Evolutionary conservation across 208 protist genomes (phyloP), one percentile per base, ranked within the genome.

Genomic region (Naegleria gruberi): DNA sequence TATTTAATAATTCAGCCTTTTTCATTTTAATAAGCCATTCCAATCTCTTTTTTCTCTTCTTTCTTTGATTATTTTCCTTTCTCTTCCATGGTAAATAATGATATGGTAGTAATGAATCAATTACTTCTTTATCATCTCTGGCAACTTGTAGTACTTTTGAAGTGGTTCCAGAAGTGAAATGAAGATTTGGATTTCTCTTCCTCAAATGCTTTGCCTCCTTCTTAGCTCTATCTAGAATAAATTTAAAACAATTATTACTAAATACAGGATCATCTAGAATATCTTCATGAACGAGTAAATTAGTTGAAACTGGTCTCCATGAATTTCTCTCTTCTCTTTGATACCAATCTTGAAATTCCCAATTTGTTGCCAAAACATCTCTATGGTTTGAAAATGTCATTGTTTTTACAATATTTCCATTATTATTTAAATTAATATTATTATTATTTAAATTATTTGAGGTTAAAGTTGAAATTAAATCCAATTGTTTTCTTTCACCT

Each of bases 371-470:
- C 8, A 45, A 43, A 45, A 45, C 19, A 41, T 87, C n/a, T 77
- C 89, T 8, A 40, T 91, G 40, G 26, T 92, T 77, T 34, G 91
- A 65, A 46, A 93, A 94, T 10, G 91, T 87, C 40, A 92, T 84
- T 12, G 93, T 92, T 40, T 90, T 57, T 82, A 91, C 93, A 40
- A 89, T 77, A 51, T 89, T 90, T 5, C 93, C 40, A 87, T 94
- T 91, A 43, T 73, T 89, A 55, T 93, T 40, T 17, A 74, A 30
- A 23, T 34, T 65, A 41, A 94, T 91, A 34, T 83, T 89, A 74
- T 90, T 92, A 46, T 92, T 92, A 82, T 94, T 94, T 37, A 77
- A 19, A 37, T 77, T n/a, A 37, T n/a, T 77, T 37, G 6, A 37
- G 12, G 46, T 5, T 81, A 37, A 81, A 8, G 5, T 26, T 81